Evolutionary conservation across 2,329 filamentous ascomycete species (phyloP).

Genomic region (Aquanectria penicillioides): DNA sequence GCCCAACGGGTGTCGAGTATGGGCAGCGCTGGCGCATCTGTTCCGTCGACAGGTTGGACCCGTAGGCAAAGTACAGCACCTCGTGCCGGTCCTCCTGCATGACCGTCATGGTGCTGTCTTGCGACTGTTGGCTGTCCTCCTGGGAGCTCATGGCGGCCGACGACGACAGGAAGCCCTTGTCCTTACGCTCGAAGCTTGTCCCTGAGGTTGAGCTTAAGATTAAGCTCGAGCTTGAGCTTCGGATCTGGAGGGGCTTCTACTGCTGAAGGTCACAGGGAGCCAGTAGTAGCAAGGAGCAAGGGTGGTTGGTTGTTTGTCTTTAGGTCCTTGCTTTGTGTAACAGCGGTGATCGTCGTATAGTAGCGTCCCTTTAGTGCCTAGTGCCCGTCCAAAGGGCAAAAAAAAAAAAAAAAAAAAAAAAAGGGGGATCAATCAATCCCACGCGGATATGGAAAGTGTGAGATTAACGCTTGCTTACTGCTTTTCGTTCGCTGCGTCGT

Average conservation of each 20-base stretch:
- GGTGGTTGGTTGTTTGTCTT: not conserved
- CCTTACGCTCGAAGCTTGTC: no score
- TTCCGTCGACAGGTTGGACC: conserved; percentile 72
- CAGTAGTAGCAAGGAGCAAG: no score
- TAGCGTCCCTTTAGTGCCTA: no score
- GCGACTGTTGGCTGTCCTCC: conserved; percentile 47
- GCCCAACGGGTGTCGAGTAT: conserved; percentile 62
- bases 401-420: no score
- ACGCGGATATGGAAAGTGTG: no score
- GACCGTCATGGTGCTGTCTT: conserved; percentile 48
- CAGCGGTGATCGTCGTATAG: not conserved
- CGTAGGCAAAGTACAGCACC: conserved; percentile 75
- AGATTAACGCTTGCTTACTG: not conserved
- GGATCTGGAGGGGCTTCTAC: no score
- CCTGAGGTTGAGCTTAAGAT: no score
- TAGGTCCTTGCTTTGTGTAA: no score
- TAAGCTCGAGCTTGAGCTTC: no score
- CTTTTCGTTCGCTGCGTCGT: not conserved
- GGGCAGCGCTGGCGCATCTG: conserved; percentile 75
- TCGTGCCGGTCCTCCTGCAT: conserved; percentile 49
- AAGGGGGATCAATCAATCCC: no score
- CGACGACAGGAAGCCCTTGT: not conserved
- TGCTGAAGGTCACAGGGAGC: no score
- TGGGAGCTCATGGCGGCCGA: conserved; percentile 39
- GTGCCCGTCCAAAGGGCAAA: no score